Evolutionary conservation across 2,329 filamentous ascomycete genomes (phyloP), one percentile per base, ranked within the genome.

Genomic region (Sporothrix protearum): DNA sequence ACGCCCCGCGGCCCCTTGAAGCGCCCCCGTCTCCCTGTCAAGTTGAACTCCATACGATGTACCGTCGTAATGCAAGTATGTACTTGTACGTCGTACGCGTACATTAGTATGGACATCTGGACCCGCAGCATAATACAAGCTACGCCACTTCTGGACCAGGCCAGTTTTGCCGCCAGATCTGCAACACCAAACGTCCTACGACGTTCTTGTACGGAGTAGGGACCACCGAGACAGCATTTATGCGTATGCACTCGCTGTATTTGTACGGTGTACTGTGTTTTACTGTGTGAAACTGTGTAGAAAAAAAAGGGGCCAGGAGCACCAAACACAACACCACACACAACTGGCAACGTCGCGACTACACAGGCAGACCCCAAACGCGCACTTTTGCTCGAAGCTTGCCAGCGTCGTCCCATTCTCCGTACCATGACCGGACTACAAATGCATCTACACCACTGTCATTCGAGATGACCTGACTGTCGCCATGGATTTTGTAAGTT

Each of bases 401-500:
- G 14, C 36, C 33, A 25, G 33, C 57, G 42, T 63, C 33, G 57
- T 36, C 22, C 14, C 3, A 9, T 39, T 10, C 51, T 16, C 53
- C 30, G 22, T 69, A 33, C 64, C 30, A 71, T 63, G 70, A 42
- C 22, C 66, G 25, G 25, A 30, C 36, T 25, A 5, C 55, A 39
- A 33, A 22, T 22, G 16, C 63, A 30, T 61, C 64, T 33, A 68
- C 36, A 53, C 53, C n/a, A 22, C 68, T 19, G 36, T 25, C 33
- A 16, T 25, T 74, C 75, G 85, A 82, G 77, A 86, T 86, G 85
- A 81, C 80, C 81, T 79, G 79, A 78, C 78, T 76, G 79, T 79
- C 80, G 80, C 78, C 78, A 88, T 88, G 86, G 86, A 88, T 80
- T 88, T 88, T 82, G 86, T 88, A 75, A 81, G 85, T 80, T 33